Percentiles rank a stretch among this genome's conserved stretches.
Evolutionary conservation across 345 rosid genomes (phyloP).

Genomic region (Acer saccharum): DNA sequence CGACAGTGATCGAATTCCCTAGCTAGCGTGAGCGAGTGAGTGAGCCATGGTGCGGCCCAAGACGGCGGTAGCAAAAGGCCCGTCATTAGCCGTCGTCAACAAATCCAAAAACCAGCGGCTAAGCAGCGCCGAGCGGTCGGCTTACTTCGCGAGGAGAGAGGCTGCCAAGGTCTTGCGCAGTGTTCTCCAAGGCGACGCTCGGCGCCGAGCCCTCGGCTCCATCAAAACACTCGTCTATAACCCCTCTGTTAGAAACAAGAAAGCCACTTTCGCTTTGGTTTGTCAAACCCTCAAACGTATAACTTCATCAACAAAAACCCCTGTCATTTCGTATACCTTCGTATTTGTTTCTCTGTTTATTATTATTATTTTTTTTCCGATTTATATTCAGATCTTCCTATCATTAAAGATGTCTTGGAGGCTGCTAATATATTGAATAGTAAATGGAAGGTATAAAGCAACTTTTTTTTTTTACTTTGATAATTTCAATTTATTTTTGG

Average conservation of each 20-base stretch:
- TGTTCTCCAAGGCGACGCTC: conserved; percentile 81
- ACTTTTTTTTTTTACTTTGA: background rate
- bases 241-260: conserved; percentile 80
- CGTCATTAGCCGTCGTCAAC: conserved; percentile 23
- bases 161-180: conserved; percentile 69
- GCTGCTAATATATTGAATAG: conserved; percentile 54
- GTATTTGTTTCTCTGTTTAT: background rate
- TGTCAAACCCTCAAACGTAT: conserved; percentile 91
- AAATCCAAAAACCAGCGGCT: conserved; percentile 20
- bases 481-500: background rate
- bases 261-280: conserved; percentile 86
- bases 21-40: background rate
- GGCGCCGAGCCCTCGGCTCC: conserved; percentile 73
- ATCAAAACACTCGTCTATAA: conserved; percentile 82
- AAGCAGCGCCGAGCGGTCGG: conserved; percentile 60
- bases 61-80: conserved; percentile 16
- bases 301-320: background rate
- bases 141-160: conserved; percentile 79
- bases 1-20: background rate
- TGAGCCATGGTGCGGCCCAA: conserved; percentile 26
- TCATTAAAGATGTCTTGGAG: conserved; percentile 75
- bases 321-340: background rate
- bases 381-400: conserved; percentile 56
- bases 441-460: conserved; percentile 73
- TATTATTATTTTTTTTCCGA: background rate